Evolutionary conservation across 768 basidiomycete genomes (phyloP).

Genomic region (Pisolithus marmoratus): DNA sequence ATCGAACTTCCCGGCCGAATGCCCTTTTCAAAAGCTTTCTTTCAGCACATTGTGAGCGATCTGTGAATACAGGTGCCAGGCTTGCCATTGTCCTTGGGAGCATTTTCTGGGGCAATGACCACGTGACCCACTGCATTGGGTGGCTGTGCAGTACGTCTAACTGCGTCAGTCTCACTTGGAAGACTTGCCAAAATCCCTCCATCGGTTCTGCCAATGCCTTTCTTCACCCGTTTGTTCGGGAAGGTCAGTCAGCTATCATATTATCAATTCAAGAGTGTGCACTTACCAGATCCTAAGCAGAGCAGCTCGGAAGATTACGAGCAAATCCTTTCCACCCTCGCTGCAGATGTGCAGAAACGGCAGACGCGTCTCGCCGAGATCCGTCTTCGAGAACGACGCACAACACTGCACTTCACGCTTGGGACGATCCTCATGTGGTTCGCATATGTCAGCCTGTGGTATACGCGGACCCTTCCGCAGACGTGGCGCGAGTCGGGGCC

Average conservation of each 20-base stretch:
- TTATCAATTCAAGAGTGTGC: not conserved
- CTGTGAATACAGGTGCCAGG: too few species aligned
- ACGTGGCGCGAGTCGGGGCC: constrained; percentile 20
- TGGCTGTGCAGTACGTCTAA: too few species aligned
- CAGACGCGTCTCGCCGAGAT: constrained; percentile 76
- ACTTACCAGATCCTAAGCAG: constrained; percentile 6
- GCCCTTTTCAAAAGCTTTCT: too few species aligned
- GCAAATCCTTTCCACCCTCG: constrained; percentile 60
- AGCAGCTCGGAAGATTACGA: constrained; percentile 61
- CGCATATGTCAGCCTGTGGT: constrained; percentile 70
- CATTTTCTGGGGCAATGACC: too few species aligned
- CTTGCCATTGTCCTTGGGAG: too few species aligned
- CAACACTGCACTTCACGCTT: constrained; percentile 70
- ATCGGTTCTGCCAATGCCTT: constrained; percentile 19
- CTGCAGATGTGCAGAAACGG: constrained; percentile 64
- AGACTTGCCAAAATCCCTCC: not conserved
- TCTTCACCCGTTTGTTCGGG: constrained; percentile 24
- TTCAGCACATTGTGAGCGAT: too few species aligned
- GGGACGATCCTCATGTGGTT: constrained; percentile 75
- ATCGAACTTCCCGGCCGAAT: too few species aligned
- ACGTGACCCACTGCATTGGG: too few species aligned
- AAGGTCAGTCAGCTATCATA: constrained; percentile 13
- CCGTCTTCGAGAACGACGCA: constrained; percentile 75
- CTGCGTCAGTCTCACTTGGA: not conserved
- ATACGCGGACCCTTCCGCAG: constrained; percentile 51